Evolutionary conservation across 106 monocot genomes (phyloP).

Genomic region (Triglochin maritima): DNA sequence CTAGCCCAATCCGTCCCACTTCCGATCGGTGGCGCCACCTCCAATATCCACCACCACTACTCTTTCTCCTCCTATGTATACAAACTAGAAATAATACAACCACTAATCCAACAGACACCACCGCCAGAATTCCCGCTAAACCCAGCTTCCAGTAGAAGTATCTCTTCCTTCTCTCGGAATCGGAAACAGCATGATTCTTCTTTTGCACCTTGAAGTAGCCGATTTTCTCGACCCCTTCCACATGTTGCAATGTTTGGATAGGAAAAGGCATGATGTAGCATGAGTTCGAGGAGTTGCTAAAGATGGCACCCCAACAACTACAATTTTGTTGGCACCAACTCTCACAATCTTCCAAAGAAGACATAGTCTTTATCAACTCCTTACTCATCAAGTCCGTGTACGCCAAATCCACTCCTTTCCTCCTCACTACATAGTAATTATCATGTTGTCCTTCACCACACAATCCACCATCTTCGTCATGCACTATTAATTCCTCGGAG

Average conservation of each 20-base stretch:
- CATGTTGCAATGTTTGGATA: slow-evolving; percentile 42
- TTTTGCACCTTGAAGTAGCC: slow-evolving; percentile 74
- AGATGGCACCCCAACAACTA: slow-evolving; percentile 80
- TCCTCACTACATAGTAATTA: slow-evolving; percentile 36
- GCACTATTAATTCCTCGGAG: too few species aligned
- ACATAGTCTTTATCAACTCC: slow-evolving; percentile 13
- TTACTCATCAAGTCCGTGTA: slow-evolving; percentile 43
- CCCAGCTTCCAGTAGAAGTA: too few species aligned
- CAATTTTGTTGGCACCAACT: slow-evolving; percentile 51
- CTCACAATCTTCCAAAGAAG: slow-evolving; percentile 60
- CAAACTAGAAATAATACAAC: too few species aligned
- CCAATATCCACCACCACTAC: too few species aligned
- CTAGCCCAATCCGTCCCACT: too few species aligned
- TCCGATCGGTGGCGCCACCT: too few species aligned
- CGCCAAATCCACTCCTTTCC: slow-evolving; percentile 57
- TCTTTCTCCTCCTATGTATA: too few species aligned
- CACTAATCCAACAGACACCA: too few species aligned
- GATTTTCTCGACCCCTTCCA: slow-evolving; percentile 26
- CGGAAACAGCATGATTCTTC: too few species aligned
- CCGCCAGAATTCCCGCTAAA: too few species aligned
- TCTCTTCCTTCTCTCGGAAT: too few species aligned
- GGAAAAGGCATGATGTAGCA: slow-evolving; percentile 70
- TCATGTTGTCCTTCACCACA: slow-evolving; percentile 18
- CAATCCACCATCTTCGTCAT: slow-evolving; percentile 22
- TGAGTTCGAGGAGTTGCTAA: slow-evolving; percentile 37